phyloP scores from a whole-genome alignment of 2,329 filamentous ascomycete genomes.

The Podosphaera aphanis region DNA sequence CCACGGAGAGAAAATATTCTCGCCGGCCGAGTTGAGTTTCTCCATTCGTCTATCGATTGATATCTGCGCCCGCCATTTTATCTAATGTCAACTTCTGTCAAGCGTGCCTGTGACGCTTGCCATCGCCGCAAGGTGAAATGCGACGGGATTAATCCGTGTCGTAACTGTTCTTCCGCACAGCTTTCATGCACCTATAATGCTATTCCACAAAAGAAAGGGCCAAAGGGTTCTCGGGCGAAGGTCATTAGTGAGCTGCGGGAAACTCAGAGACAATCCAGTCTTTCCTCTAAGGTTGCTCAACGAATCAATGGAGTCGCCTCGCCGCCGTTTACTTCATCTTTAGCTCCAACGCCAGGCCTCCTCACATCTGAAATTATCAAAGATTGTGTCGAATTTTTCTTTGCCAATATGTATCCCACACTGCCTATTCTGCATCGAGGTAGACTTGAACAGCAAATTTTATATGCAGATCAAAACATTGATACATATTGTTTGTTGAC shows the following conservation, averaged over 20 bases:
- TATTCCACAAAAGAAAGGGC: conserved; percentile 53
- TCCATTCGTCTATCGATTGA: not conserved
- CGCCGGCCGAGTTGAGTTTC: not conserved
- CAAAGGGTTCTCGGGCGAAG: conserved; percentile 50
- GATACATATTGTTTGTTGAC: conserved; percentile 41
- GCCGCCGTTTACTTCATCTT: conserved; percentile 23
- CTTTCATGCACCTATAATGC: conserved; percentile 52
- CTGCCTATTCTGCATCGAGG: conserved; percentile 38
- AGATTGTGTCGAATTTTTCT: conserved; percentile 44
- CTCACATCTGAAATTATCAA: conserved; percentile 39
- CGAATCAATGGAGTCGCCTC: conserved; percentile 31
- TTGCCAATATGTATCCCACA: conserved; percentile 39
- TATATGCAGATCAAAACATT: conserved; percentile 36
- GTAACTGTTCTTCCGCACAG: conserved; percentile 43
- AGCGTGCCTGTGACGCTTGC: conserved; percentile 47
- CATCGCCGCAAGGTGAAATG: conserved; percentile 56
- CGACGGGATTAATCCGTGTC: conserved; percentile 45
- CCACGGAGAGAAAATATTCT: conserved; percentile 1
- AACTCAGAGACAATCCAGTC: conserved; percentile 40
- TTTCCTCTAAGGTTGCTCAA: conserved; percentile 36
- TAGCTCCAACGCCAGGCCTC: conserved; percentile 33
- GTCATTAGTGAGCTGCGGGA: conserved; percentile 52
- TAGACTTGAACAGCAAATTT: conserved; percentile 31
- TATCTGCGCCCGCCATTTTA: not conserved
- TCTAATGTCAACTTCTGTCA: conserved; percentile 18